phyloP scores from a whole-genome alignment of 75 land plant genomes.

The Sequoiadendron giganteum region DNA sequence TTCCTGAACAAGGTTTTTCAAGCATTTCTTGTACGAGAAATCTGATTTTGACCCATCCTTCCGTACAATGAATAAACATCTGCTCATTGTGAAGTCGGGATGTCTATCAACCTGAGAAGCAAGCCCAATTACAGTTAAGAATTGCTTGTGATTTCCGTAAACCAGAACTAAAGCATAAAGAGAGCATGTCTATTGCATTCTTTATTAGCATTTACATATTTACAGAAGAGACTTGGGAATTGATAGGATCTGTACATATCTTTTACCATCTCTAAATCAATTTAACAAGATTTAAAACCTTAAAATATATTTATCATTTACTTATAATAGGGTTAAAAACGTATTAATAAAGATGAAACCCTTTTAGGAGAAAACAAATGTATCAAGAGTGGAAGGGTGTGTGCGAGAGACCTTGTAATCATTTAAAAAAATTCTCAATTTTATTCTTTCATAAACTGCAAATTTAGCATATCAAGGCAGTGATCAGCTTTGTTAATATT shows the following conservation, averaged over 20 bases:
- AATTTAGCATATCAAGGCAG: background rate
- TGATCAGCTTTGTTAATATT: background rate
- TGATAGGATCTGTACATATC: background rate
- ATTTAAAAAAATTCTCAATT: background rate
- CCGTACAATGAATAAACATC: constrained; percentile 36
- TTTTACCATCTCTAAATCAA: background rate
- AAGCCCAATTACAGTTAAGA: background rate
- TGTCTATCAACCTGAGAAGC: constrained; percentile 17
- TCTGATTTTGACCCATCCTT: constrained; percentile 31
- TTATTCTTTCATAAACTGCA: background rate
- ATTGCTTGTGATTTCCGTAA: background rate
- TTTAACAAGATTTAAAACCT: background rate
- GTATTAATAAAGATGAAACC: background rate
- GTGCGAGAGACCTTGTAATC: background rate
- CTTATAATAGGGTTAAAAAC: background rate
- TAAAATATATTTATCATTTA: background rate
- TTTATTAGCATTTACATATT: background rate
- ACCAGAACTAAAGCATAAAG: background rate
- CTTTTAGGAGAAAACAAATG: background rate
- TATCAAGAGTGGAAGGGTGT: background rate
- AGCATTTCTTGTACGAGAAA: constrained; percentile 38
- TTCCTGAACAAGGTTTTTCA: constrained; percentile 17
- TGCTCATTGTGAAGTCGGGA: constrained; percentile 2
- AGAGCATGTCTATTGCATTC: background rate
- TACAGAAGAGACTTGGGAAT: background rate